A percentile compares a stretch with the other conserved stretches of the same genome.
These are phyloP conservation scores for Excoecaria cochinchinensis DNA, from an alignment of 345 rosid species.

Conservation along the genomic window DNA sequence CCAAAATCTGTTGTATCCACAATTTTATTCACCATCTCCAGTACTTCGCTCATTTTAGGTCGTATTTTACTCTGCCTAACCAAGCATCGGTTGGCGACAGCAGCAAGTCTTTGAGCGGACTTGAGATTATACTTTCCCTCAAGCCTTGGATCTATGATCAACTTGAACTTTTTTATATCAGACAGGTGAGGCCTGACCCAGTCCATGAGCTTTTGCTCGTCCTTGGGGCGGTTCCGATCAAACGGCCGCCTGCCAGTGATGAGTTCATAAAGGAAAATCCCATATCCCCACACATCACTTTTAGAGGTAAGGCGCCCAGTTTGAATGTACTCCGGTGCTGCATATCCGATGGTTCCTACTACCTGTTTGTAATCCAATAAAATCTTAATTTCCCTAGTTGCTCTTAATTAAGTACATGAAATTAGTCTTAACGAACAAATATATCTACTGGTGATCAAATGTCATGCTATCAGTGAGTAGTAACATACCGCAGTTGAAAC, in stretches of 20 bases:
- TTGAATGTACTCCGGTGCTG: slow-evolving; percentile 88
- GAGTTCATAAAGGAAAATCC: slow-evolving; percentile 86
- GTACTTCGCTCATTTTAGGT: slow-evolving; percentile 78
- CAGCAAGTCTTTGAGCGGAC: slow-evolving; percentile 70
- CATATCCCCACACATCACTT: slow-evolving; percentile 89
- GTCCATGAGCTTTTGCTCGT: slow-evolving; percentile 83
- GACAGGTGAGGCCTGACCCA: slow-evolving; percentile 88
- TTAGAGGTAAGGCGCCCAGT: slow-evolving; percentile 83
- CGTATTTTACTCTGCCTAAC: slow-evolving; percentile 57
- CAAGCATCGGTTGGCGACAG: slow-evolving; percentile 78
- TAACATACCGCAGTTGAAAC: slow-evolving; percentile 81
- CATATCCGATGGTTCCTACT: slow-evolving; percentile 93
- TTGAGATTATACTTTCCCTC: slow-evolving; percentile 65
- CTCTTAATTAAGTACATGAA: background rate
- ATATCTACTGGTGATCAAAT: background rate
- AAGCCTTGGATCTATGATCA: slow-evolving; percentile 80
- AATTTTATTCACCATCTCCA: slow-evolving; percentile 64
- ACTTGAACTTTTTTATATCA: slow-evolving; percentile 58
- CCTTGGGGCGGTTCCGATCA: slow-evolving; percentile 76
- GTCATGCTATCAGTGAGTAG: background rate
- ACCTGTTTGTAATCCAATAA: slow-evolving; percentile 43
- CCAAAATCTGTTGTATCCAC: slow-evolving; percentile 45
- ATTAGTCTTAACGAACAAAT: background rate
- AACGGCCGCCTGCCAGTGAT: slow-evolving; percentile 87
- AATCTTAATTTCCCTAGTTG: background rate